phyloP scores from a whole-genome alignment of 2,329 filamentous ascomycete species.

The Pestalotiopsis fici region DNA sequence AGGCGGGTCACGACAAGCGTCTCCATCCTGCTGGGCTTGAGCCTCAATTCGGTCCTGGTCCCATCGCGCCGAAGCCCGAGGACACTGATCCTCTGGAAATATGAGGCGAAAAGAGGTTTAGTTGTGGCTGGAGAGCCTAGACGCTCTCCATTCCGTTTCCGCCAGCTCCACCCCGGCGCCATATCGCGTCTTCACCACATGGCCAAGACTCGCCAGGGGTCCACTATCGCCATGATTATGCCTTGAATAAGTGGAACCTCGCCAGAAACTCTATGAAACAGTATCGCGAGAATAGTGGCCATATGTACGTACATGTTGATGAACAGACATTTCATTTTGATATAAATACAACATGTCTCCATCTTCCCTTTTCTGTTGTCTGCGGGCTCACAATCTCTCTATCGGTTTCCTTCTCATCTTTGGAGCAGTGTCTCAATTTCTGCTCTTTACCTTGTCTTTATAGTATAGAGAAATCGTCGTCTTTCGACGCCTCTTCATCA shows the following conservation, averaged over 20 bases:
- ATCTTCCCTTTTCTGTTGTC: background rate
- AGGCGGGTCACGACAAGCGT: slow-evolving; percentile 4
- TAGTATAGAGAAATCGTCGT: background rate
- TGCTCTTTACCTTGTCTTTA: background rate
- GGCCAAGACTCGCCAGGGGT: background rate
- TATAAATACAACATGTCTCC: slow-evolving; percentile 5
- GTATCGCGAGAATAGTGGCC: slow-evolving; percentile 1
- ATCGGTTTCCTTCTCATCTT: background rate
- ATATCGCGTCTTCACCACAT: slow-evolving; percentile 4
- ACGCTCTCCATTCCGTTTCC: background rate
- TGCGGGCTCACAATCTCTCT: background rate
- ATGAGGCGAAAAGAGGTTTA: background rate
- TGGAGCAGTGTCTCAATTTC: background rate
- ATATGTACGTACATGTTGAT: background rate
- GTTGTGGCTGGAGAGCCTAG: slow-evolving; percentile 2
- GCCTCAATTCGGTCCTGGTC: slow-evolving; percentile 5
- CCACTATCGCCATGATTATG: background rate
- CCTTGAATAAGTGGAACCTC: slow-evolving; percentile 3
- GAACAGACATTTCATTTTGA: background rate
- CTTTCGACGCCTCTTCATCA: background rate
- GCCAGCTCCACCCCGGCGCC: slow-evolving; percentile 1
- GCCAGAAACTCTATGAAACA: background rate
- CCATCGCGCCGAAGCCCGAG: slow-evolving; percentile 2
- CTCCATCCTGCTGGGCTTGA: background rate
- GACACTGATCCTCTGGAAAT: background rate